Evolutionary conservation across 805 yeast species (phyloP).

Genomic region (Debaryomyces castellii): DNA sequence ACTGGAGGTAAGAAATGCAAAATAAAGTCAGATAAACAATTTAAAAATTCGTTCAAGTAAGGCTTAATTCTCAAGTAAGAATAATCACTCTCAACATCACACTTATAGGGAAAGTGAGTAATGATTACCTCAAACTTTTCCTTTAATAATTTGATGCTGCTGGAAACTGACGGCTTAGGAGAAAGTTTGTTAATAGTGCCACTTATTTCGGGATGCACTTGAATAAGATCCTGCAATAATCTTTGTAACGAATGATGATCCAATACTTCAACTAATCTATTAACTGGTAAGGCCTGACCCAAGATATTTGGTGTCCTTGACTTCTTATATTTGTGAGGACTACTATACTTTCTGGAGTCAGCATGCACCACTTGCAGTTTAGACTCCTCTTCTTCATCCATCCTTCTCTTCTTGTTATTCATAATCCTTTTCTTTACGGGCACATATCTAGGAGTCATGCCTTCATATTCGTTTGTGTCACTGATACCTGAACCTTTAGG

Average conservation of each 20-base stretch:
- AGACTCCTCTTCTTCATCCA: constrained; percentile 11
- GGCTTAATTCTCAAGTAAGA: constrained; percentile 73
- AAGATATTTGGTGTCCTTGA: constrained; percentile 43
- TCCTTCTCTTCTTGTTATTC: constrained; percentile 13
- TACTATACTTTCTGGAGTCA: background rate
- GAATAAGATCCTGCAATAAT: constrained; percentile 53
- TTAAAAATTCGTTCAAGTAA: constrained; percentile 63
- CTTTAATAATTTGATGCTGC: constrained; percentile 50
- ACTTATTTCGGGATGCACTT: constrained; percentile 61
- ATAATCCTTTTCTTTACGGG: constrained; percentile 2
- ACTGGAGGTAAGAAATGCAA: constrained; percentile 71
- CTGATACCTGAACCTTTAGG: background rate
- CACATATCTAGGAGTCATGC: constrained; percentile 2
- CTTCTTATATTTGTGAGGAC: constrained; percentile 21
- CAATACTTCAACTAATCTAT: constrained; percentile 66
- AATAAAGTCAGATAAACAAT: constrained; percentile 72
- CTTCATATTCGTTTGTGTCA: constrained; percentile 1
- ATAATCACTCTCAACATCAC: constrained; percentile 71
- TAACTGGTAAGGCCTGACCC: constrained; percentile 63
- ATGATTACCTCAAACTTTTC: constrained; percentile 45
- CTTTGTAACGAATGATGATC: constrained; percentile 55
- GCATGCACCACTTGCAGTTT: background rate
- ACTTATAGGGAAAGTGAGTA: constrained; percentile 67
- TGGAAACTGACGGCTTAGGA: constrained; percentile 57
- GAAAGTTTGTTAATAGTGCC: constrained; percentile 49